phyloP scores from a whole-genome alignment of 2,329 filamentous ascomycete genomes.

The Diplodia corticola region DNA sequence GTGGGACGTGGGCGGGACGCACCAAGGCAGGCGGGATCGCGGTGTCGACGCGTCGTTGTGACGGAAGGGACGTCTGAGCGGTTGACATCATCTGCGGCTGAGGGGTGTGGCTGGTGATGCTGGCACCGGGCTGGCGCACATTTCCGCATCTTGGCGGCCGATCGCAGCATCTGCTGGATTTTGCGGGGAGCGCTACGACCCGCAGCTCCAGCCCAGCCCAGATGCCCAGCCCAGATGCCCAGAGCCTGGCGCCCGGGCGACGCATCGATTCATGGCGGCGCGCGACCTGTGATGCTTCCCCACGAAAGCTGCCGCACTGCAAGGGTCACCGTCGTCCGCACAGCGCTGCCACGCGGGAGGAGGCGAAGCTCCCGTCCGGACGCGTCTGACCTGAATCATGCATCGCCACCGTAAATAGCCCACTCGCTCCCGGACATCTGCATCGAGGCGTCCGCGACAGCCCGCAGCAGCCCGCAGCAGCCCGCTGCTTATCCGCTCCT shows the following conservation, averaged over 20 bases:
- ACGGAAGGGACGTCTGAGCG: neutral
- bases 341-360: neutral
- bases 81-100: conserved; percentile 10
- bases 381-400: neutral
- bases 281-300: neutral
- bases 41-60: neutral
- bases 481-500: neutral
- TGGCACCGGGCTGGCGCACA: too few relatives aligned
- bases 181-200: conserved; percentile 7
- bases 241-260: conserved; percentile 3
- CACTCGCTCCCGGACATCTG: too few relatives aligned
- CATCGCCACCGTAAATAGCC: neutral
- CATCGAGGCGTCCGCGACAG: neutral
- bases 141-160: conserved; percentile 1
- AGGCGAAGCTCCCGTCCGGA: neutral
- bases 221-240: neutral
- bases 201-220: neutral
- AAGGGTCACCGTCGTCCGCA: neutral
- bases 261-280: conserved; percentile 1
- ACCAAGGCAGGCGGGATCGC: neutral
- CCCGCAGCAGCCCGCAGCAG: neutral
- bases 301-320: neutral
- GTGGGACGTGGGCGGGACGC: neutral
- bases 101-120: neutral
- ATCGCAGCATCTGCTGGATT: conserved; percentile 5